Base-by-base conservation (phyloP, 352 stramenopile genomes). In the Pythium sukuiense region DNA sequence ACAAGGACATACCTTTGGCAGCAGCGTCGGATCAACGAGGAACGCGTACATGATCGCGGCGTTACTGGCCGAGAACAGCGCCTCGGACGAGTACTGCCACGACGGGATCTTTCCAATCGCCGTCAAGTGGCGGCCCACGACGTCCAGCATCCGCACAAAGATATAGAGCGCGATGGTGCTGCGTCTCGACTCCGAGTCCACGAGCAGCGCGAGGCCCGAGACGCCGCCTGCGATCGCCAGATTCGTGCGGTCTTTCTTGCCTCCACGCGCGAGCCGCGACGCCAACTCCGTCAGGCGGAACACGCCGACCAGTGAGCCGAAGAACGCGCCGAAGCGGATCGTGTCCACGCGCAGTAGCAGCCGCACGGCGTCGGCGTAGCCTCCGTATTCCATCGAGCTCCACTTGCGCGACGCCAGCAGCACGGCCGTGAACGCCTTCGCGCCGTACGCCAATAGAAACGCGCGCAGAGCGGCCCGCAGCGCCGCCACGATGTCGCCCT, bases 101-200 rank as follows among this genome's bases (percentile, higher is more conserved):
- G 73, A 75, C 1, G 82, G 81, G 14, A 93, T 61, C 35, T 76
- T 62, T 6, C 76, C 77, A 29, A 79, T 74, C 2, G 79, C 79
- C 54, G 77, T 81, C 35, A 93, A 72, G 53, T 92, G 84, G 45
- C 87, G 84, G 20, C 83, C 82, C 13, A 93, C 76, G 6, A 96
- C 76, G 65, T 96, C 85, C 33, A 96, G 69, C 84, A 93, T 92
- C 46, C 85, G 83, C 41, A 94, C 80, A 62, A 96, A 93, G 55
- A 93, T 87, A 69, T 96, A 96, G 45, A 96, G 74, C 61, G 87
- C 82, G 55, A 94, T 89, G 26, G 84, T 89, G 41, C 54, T 85
- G 11, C 85, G 84, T 9, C 87, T 77, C 11, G 73, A 74, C 9
- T 76, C 74, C 30, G 85, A 84, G 46, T 96, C 87, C 26, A 94